These are phyloP conservation scores for Saccharum spontaneum DNA, from an alignment of 176 grass and related monocot species.

Conservation along the genomic window DNA sequence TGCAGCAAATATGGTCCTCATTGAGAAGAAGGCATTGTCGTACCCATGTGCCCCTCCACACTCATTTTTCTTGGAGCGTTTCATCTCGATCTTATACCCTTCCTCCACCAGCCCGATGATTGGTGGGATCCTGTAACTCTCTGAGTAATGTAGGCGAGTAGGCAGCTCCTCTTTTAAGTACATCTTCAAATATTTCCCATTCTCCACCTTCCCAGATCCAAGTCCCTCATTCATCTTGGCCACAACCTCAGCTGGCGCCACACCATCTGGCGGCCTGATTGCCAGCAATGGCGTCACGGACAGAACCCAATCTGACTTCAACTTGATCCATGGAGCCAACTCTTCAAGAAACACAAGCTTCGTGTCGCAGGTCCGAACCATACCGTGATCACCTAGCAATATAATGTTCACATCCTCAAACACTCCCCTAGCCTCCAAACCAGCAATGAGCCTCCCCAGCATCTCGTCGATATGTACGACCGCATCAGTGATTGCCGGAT, in stretches of 20 bases:
- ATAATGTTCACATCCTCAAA: constrained; percentile 94
- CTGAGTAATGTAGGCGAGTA: constrained; percentile 60
- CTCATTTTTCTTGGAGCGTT: constrained; percentile 40
- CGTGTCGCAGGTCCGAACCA: constrained; percentile 85
- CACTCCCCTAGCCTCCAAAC: constrained; percentile 70
- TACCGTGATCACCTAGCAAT: constrained; percentile 79
- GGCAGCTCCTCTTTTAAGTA: constrained; percentile 90
- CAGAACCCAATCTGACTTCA: constrained; percentile 63
- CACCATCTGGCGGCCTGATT: constrained; percentile 56
- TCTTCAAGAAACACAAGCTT: constrained; percentile 76
- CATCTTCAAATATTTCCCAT: constrained; percentile 70
- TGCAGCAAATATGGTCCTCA: constrained; percentile 81
- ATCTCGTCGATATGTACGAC: constrained; percentile 67
- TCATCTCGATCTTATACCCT: constrained; percentile 82
- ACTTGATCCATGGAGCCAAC: constrained; percentile 68
- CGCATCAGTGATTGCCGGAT: constrained; percentile 61
- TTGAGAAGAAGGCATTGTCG: constrained; percentile 87
- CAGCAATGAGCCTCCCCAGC: constrained; percentile 71
- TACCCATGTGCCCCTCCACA: constrained; percentile 91
- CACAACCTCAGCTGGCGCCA: constrained; percentile 56
- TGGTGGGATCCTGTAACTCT: constrained; percentile 78
- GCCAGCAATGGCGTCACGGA: constrained; percentile 70
- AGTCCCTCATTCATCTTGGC: constrained; percentile 90
- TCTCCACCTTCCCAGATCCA: constrained; percentile 70
- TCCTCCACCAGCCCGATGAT: constrained; percentile 72